A percentile compares a stretch with the other conserved stretches of the same genome.
phyloP scores from a whole-genome alignment of 1,139 yeast genomes.

The Meyerozyma guilliermondii region DNA sequence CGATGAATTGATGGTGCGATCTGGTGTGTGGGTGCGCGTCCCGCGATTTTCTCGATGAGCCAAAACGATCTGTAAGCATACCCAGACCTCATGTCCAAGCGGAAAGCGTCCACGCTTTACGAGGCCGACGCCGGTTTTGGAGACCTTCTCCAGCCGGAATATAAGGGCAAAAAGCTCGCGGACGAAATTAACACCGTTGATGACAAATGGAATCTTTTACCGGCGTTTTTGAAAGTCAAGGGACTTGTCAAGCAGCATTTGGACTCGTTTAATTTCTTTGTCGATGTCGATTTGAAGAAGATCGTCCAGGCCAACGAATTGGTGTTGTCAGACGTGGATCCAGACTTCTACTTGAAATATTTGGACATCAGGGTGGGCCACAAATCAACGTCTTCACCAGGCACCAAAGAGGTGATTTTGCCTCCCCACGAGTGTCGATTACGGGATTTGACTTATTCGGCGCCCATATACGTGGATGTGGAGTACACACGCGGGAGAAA shows the following conservation, averaged over 20 bases:
- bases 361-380: conserved; percentile 87
- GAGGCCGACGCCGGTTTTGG: conserved; percentile 52
- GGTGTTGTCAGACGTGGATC: conserved; percentile 92
- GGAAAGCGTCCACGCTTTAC: conserved; percentile 13
- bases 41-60: not conserved
- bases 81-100: conserved; percentile 7
- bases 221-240: conserved; percentile 92
- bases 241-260: conserved; percentile 96
- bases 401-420: conserved; percentile 57
- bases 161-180: conserved; percentile 78
- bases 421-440: conserved; percentile 97
- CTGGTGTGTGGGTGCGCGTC: not conserved
- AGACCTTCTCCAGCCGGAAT: conserved; percentile 72
- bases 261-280: conserved; percentile 94
- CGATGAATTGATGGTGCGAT: not conserved
- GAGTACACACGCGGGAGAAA: conserved; percentile 94
- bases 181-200: conserved; percentile 87
- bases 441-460: conserved; percentile 91
- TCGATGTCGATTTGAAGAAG: conserved; percentile 87
- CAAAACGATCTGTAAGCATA: not conserved
- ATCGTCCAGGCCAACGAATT: conserved; percentile 87
- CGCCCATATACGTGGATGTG: conserved; percentile 94
- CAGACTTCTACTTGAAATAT: conserved; percentile 89
- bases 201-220: conserved; percentile 94
- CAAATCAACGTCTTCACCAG: conserved; percentile 47